These are phyloP conservation scores for Suillus decipiens DNA, from an alignment of 768 basidiomycete species.

Conservation along the genomic window DNA sequence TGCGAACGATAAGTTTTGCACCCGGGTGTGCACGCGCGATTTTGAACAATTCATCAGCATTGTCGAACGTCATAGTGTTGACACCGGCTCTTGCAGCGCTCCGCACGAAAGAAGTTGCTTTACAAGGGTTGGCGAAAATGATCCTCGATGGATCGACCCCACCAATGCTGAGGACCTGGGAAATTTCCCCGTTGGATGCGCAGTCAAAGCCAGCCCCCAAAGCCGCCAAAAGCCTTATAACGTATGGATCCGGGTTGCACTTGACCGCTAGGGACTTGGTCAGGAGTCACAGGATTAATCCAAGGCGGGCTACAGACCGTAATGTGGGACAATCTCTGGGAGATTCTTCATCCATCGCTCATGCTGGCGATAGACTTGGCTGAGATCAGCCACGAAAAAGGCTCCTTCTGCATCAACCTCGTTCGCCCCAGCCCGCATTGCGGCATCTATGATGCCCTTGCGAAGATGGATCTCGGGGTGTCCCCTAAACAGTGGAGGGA, in stretches of 20 bases:
- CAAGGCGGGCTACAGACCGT: slow-evolving; percentile 58
- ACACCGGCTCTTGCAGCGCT: slow-evolving; percentile 79
- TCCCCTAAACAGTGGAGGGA: slow-evolving; percentile 69
- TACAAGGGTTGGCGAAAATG: slow-evolving; percentile 99
- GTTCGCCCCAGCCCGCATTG: slow-evolving; percentile 49
- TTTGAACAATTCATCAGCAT: slow-evolving; percentile 94
- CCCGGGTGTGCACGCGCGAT: slow-evolving; percentile 76
- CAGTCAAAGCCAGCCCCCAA: slow-evolving; percentile 96
- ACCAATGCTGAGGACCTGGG: slow-evolving; percentile 70
- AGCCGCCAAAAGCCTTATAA: slow-evolving; percentile 86
- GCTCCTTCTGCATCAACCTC: slow-evolving; percentile 85
- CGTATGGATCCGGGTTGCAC: slow-evolving; percentile 96
- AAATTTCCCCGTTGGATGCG: slow-evolving; percentile 93
- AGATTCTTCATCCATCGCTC: slow-evolving; percentile 77
- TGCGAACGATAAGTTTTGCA: slow-evolving; percentile 90
- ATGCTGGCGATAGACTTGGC: slow-evolving; percentile 83
- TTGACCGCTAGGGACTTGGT: slow-evolving; percentile 71
- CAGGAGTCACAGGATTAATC: slow-evolving; percentile 28
- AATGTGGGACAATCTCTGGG: slow-evolving; percentile 90
- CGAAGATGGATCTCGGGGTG: slow-evolving; percentile 76
- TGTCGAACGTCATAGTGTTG: slow-evolving; percentile 97
- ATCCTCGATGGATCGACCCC: slow-evolving; percentile 79
- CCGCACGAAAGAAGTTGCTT: slow-evolving; percentile 91
- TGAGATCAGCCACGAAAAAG: slow-evolving; percentile 95
- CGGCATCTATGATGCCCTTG: slow-evolving; percentile 72